Percentiles rank a stretch among this genome's conserved stretches.
phyloP scores from a whole-genome alignment of 345 rosid genomes.

The Hypericum androsaemum region DNA sequence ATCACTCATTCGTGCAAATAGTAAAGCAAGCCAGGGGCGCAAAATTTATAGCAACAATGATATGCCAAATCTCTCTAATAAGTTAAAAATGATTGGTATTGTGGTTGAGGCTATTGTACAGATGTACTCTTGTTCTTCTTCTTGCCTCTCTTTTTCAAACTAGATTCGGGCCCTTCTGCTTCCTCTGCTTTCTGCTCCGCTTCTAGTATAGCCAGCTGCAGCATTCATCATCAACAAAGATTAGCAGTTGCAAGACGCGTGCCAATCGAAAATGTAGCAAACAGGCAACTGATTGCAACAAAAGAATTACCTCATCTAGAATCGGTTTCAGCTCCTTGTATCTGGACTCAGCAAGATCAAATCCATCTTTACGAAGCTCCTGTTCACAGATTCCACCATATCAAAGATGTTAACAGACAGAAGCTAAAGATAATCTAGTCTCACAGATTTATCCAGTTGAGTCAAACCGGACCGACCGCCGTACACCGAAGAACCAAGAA shows the following conservation, averaged over 20 bases:
- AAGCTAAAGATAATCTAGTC: background rate
- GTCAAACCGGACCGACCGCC: no score
- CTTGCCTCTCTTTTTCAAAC: conserved; percentile 58
- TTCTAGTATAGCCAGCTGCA: conserved; percentile 71
- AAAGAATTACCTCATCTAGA: conserved; percentile 68
- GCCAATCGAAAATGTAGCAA: no score
- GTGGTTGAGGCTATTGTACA: conserved; percentile 3
- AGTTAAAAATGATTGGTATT: background rate
- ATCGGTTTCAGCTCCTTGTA: conserved; percentile 83
- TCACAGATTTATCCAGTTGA: no score
- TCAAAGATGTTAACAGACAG: conserved; percentile 1
- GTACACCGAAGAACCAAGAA: no score
- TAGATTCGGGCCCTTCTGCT: conserved; percentile 64
- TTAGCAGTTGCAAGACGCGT: background rate
- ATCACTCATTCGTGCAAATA: no score
- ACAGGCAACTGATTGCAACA: no score
- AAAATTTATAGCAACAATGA: no score
- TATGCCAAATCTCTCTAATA: no score
- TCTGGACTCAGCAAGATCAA: conserved; percentile 83
- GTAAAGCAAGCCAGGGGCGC: no score
- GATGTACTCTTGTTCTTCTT: conserved; percentile 35
- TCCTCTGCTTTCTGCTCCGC: conserved; percentile 95
- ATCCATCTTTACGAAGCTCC: conserved; percentile 96
- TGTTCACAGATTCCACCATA: conserved; percentile 23
- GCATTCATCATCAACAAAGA: background rate